Base-by-base conservation (phyloP, 306 rosid species). In the Abrus pulchellus region DNA sequence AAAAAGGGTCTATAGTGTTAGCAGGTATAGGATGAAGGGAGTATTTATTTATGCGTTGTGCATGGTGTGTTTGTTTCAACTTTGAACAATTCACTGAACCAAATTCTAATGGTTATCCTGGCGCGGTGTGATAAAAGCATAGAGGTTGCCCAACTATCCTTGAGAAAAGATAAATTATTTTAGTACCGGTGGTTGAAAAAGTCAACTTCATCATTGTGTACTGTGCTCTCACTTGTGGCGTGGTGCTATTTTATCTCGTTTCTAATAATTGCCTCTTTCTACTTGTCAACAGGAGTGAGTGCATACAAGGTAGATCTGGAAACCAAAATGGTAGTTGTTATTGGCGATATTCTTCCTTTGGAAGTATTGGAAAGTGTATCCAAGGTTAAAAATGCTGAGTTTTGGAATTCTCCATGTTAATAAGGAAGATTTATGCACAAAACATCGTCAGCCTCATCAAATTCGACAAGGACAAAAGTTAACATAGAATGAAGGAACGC, bases 301-400 rank as follows among this genome's bases (percentile, higher is more conserved):
- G 92, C 98, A 9, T 94, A 85, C 68, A 85, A 92, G 79, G 89
- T 94, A 78, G 97, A 94, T 82, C 83, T 92, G 87, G 92, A 88
- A 67, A 89, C 80, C 86, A 89, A 90, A 85, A 92, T 79, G 91
- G 94, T 94, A 54, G 89, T 92, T 43, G 94, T 94, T 41, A 80
- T 77, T 14, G 97, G 98, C 20, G 97, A 92, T 78, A 83, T 94
- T 82, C 91, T 86, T 79, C 97, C 97, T 7, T 86, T 82, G 63
- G 93, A 94, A 85, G 97, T 94, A 77, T 83, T 92, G 83, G 77
- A 85, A 78, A 87, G 97, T 81, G 87, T 94, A 34, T 89, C 97
- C 1, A 94, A 82, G 84, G 97, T 94, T 0, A 92, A 92, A 76
- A 87, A 84, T 57, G 93, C 97, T 8, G 80, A 92, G 93, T 68